A percentile compares a stretch with the other conserved stretches of the same genome.
These are phyloP conservation scores for Stemphylium vesicarium DNA, from an alignment of 2,329 filamentous ascomycete species.

Conservation along the genomic window DNA sequence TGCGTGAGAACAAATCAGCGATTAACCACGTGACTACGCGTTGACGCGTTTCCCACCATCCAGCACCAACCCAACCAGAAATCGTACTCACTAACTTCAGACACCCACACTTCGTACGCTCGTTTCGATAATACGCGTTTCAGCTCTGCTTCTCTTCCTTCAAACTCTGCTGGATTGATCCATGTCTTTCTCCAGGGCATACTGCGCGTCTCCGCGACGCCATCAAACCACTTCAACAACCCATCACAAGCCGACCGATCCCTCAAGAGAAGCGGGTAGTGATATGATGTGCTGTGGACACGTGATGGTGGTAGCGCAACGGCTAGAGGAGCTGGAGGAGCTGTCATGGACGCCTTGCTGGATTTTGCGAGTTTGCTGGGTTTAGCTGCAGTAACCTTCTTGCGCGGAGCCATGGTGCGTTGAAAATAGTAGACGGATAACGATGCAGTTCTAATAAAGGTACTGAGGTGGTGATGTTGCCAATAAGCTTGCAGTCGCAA, in stretches of 20 bases:
- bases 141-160: slow-evolving; percentile 40
- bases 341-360: slow-evolving; percentile 14
- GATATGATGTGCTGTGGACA: slow-evolving; percentile 35
- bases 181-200: slow-evolving; percentile 61
- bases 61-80: background rate
- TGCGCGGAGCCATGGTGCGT: slow-evolving; percentile 24
- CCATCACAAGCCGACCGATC: slow-evolving; percentile 21
- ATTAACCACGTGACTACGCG: slow-evolving; percentile 24
- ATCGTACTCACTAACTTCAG: slow-evolving; percentile 61
- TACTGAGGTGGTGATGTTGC: background rate
- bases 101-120: slow-evolving; percentile 71
- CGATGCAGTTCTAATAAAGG: background rate
- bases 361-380: slow-evolving; percentile 4
- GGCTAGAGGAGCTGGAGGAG: slow-evolving; percentile 16
- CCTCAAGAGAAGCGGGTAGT: slow-evolving; percentile 38
- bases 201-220: slow-evolving; percentile 38
- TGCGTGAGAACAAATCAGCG: no score
- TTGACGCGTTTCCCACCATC: slow-evolving; percentile 9
- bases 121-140: slow-evolving; percentile 56
- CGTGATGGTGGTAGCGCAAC: slow-evolving; percentile 36
- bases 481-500: background rate
- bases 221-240: slow-evolving; percentile 41
- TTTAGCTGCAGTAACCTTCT: slow-evolving; percentile 10
- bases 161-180: slow-evolving; percentile 54
- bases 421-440: background rate